Percentiles rank a stretch among this genome's conserved stretches.
These are phyloP conservation scores for Paramecium biaurelia DNA, from an alignment of 73 alveolate genomes.

Conservation along the genomic window DNA sequence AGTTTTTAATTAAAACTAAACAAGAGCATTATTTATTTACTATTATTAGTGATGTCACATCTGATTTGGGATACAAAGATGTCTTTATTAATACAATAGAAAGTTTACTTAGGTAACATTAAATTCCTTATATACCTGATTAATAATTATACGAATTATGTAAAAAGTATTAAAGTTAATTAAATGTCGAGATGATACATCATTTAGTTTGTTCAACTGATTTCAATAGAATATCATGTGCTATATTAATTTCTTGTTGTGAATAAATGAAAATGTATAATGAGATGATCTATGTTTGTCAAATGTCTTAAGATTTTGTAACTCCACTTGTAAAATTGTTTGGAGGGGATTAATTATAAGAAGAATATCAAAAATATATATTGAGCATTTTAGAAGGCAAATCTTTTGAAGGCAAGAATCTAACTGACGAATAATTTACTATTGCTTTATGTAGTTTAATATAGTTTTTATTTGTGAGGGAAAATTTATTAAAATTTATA, in stretches of 20 bases:
- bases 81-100: neutral
- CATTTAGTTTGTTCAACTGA: constrained; percentile 24
- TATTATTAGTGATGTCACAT: neutral
- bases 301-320: neutral
- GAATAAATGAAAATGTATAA: neutral
- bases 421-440: neutral
- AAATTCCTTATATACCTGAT: constrained; percentile 32
- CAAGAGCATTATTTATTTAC: neutral
- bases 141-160: constrained; percentile 26
- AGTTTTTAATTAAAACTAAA: neutral
- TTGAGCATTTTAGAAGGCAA: neutral
- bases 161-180: neutral
- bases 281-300: constrained; percentile 22
- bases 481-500: neutral
- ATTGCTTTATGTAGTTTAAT: neutral
- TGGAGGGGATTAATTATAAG: neutral
- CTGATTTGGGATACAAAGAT: neutral
- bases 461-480: neutral
- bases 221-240: neutral
- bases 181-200: neutral
- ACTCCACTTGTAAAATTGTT: constrained; percentile 39
- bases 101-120: neutral
- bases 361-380: neutral
- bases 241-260: neutral
- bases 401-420: neutral